Evolutionary conservation across 208 protist genomes (phyloP).

Genomic region (Trypanosoma congolense): DNA sequence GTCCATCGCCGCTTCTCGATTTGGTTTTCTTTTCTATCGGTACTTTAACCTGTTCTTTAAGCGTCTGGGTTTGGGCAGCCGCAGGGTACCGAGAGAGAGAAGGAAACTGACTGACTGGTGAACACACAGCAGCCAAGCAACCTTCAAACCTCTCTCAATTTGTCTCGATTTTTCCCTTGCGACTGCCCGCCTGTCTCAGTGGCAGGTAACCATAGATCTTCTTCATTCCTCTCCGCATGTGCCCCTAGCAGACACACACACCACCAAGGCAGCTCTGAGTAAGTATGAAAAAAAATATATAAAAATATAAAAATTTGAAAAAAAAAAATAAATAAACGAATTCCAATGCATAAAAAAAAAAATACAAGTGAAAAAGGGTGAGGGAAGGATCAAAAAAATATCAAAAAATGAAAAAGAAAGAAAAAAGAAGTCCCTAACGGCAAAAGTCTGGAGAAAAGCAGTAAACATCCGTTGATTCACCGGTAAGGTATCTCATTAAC

Average conservation of each 20-base stretch:
- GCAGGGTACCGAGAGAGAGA: too few relatives aligned
- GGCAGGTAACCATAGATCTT: conserved; percentile 41
- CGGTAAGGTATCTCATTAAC: too few relatives aligned
- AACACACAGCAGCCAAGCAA: too few relatives aligned
- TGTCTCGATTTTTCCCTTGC: neutral
- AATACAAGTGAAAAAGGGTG: neutral
- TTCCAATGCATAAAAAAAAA: neutral
- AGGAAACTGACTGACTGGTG: too few relatives aligned
- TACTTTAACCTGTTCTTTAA: conserved; percentile 5
- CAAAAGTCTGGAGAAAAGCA: conserved; percentile 17
- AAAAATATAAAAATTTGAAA: conserved; percentile 10
- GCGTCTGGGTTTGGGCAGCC: neutral
- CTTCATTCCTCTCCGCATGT: conserved; percentile 27
- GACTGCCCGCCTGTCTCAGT: neutral
- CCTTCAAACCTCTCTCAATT: neutral
- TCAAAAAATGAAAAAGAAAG: conserved; percentile 5
- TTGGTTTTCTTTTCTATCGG: conserved; percentile 23
- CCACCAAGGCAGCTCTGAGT: conserved; percentile 39
- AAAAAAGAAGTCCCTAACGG: conserved; percentile 6
- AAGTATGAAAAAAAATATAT: neutral
- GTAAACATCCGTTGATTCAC: neutral
- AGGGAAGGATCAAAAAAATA: neutral
- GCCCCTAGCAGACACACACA: conserved; percentile 32
- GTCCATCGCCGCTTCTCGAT: conserved; percentile 23
- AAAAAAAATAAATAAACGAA: conserved; percentile 4